phyloP scores from a whole-genome alignment of 345 rosid genomes.

The Arabis hirsuta region DNA sequence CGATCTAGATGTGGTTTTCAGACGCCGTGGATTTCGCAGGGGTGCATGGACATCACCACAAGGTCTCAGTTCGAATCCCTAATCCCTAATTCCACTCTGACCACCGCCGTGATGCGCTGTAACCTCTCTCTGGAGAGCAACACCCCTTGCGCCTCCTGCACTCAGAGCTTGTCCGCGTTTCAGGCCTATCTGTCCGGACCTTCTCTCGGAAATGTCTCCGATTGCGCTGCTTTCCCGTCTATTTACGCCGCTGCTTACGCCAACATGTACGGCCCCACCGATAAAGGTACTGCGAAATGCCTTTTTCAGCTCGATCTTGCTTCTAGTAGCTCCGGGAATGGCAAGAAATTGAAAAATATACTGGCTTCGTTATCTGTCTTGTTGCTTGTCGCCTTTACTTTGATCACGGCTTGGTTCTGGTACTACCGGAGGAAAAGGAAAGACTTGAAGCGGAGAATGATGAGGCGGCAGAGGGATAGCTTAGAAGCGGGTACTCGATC shows the following conservation, averaged over 20 bases:
- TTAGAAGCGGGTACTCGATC: conserved; percentile 48
- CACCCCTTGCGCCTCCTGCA: conserved; percentile 83
- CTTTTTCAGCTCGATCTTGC: conserved; percentile 57
- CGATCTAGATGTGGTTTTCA: conserved; percentile 68
- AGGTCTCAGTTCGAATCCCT: conserved; percentile 56
- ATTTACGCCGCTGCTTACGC: conserved; percentile 78
- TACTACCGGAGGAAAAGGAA: conserved; percentile 47
- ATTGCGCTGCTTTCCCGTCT: conserved; percentile 60
- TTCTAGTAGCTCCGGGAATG: conserved; percentile 31
- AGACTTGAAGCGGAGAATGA: conserved; percentile 41
- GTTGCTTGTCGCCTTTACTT: conserved; percentile 43
- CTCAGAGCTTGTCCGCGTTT: conserved; percentile 53
- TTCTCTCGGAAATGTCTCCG: conserved; percentile 67
- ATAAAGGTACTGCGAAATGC: conserved; percentile 64
- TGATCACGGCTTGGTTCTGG: conserved; percentile 53
- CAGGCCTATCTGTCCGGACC: conserved; percentile 54
- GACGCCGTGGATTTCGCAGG: conserved; percentile 76
- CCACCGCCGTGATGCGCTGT: conserved; percentile 50
- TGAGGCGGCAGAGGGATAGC: conserved; percentile 33
- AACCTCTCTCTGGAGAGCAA: conserved; percentile 67
- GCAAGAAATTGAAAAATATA: conserved; percentile 38
- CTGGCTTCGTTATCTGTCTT: conserved; percentile 40
- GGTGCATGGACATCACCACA: conserved; percentile 78
- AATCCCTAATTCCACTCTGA: conserved; percentile 45
- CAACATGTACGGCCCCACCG: conserved; percentile 69